These are phyloP conservation scores for Heterobasidion annosum DNA, from an alignment of 1,284 basidiomycete species.

Conservation along the genomic window DNA sequence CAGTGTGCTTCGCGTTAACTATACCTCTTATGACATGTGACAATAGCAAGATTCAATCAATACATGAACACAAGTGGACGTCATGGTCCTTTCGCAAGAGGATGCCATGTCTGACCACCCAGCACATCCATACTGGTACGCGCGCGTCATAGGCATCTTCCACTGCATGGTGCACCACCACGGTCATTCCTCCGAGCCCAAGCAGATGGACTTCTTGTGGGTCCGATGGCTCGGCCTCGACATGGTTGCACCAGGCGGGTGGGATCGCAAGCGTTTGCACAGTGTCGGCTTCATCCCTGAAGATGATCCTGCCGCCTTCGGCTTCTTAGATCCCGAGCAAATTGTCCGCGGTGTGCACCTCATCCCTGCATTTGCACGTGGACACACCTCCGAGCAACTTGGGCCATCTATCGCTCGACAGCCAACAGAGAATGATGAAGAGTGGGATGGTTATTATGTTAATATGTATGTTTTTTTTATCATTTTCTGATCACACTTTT, in stretches of 20 bases:
- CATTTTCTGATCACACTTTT: neutral
- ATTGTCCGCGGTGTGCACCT: neutral
- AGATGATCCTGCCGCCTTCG: neutral
- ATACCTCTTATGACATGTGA: no score
- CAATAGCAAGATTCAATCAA: neutral
- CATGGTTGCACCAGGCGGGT: neutral
- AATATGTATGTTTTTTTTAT: neutral
- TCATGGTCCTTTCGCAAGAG: conserved; percentile 1
- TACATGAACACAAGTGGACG: neutral
- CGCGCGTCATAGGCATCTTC: neutral
- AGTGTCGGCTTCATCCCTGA: neutral
- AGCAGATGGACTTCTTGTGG: neutral
- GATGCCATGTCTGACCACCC: neutral
- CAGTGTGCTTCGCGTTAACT: no score
- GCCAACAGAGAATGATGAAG: no score
- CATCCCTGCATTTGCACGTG: neutral
- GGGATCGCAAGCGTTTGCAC: neutral
- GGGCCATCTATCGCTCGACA: no score
- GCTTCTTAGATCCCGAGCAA: neutral
- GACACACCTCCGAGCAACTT: no score
- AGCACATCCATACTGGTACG: neutral
- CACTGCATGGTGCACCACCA: neutral
- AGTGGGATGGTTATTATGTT: neutral
- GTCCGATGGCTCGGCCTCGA: neutral
- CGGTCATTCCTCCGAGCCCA: neutral